Evolutionary conservation across 2,329 filamentous ascomycete genomes (phyloP).

Genomic region (Fusarium concolor): DNA sequence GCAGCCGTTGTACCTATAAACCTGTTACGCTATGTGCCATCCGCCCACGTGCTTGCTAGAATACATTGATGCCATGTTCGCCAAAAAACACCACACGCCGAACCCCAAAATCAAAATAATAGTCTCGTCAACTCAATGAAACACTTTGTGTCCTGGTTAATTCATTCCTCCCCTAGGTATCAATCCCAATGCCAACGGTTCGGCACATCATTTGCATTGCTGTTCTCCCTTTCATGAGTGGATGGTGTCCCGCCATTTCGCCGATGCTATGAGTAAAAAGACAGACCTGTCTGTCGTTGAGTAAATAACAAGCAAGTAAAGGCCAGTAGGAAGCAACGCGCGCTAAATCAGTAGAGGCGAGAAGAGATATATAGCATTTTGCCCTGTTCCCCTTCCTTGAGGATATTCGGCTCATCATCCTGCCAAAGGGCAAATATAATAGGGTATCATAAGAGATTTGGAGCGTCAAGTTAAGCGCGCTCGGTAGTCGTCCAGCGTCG

Average conservation of each 20-base stretch:
- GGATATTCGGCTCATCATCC: slow-evolving; percentile 26
- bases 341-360: slow-evolving; percentile 37
- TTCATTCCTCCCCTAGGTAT: slow-evolving; percentile 24
- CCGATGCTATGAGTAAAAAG: slow-evolving; percentile 43
- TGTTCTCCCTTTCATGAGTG: slow-evolving; percentile 22
- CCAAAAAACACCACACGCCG: slow-evolving; percentile 12
- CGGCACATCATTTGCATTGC: slow-evolving; percentile 19
- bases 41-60: slow-evolving; percentile 6
- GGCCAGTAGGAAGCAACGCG: slow-evolving; percentile 39
- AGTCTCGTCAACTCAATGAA: slow-evolving; percentile 12
- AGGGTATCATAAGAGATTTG: slow-evolving; percentile 10
- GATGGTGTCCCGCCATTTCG: slow-evolving; percentile 39
- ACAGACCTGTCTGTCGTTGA: slow-evolving; percentile 39
- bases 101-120: slow-evolving; percentile 7
- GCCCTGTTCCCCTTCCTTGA: slow-evolving; percentile 6
- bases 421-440: slow-evolving; percentile 13
- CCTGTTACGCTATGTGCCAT: not conserved
- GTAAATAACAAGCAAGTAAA: slow-evolving; percentile 23
- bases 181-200: slow-evolving; percentile 18
- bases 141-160: slow-evolving; percentile 6
- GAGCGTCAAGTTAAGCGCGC: slow-evolving; percentile 42
- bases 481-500: slow-evolving; percentile 69
- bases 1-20: slow-evolving; percentile 9
- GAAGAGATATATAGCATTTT: slow-evolving; percentile 18
- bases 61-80: slow-evolving; percentile 19